Base-by-base conservation (phyloP, 257 asterid genomes). In the Solanum appendiculatum region DNA sequence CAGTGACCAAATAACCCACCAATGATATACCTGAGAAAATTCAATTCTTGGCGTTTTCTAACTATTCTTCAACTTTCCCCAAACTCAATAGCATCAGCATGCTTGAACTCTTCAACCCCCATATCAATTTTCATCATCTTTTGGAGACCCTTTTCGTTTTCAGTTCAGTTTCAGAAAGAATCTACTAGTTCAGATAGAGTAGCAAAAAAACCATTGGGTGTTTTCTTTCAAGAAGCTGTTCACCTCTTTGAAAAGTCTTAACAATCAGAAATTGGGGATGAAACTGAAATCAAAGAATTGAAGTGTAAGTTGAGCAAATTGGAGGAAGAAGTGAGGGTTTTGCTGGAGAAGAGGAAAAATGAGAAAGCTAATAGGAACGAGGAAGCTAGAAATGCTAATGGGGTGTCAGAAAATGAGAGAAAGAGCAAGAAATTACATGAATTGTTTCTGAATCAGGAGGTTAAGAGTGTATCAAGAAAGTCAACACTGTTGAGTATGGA, bases 141-240 rank as follows among this genome's bases (percentile, higher is more conserved):
- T 40, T 16, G 31, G 72, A 90, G 93, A 77, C 91, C 91, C 84
- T 90, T 91, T 82, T 93, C 94, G 0, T n/a, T 88, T 74, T 87
- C 89, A 20, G 44, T 93, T 87, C 91, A 77, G 11, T 86, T 86
- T 83, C 64, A 81, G 14, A 27, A 64, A 46, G 88, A 85, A 85
- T 46, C 66, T 23, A 58, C 29, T 58, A 58, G 68, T 58, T 21
- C 86, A 15, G 75, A 82, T 18, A 89, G 73, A 23, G 40, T 86
- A 15, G 78, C 73, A 46, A 89, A 86, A 33, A 73, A 15, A 72
- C 90, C 92, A 48, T 88, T 93, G 90, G 88, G 92, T 86, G 87
- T 86, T 86, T 90, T 87, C 90, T 95, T 91, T 93, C 91, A 91
- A 88, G 94, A 91, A 84, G 93, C 93, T 13, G 91, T 92, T 87